Base-by-base conservation (phyloP, 2,329 filamentous ascomycete species). In the Xylaria arbuscula region DNA sequence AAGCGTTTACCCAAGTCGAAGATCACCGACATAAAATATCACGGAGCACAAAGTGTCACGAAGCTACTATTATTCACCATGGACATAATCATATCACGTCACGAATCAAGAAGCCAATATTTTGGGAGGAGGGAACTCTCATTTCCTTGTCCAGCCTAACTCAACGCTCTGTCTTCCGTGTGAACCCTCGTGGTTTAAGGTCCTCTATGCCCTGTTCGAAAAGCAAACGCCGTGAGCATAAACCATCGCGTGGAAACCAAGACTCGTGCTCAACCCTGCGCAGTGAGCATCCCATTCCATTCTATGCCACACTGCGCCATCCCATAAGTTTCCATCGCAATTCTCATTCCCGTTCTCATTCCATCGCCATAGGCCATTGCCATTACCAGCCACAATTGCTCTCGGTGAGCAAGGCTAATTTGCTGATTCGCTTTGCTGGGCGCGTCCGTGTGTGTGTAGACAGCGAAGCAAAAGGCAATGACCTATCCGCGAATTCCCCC, bases 181-280 rank as follows among this genome's bases (percentile, higher is more conserved):
- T 5, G 28, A 28, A 28, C 28, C 28, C 28, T 28, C 28, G 28
- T 28, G 3, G 28, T 5, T 28, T 5, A 28, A 3, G 5, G 2
- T 28, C 28, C 28, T 28, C 28, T 5, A 2, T 28, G 19, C 19
- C 7, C n/a, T 48, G 45, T 24, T 7, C 28, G 28, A 28, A 32
- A 3, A 2, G 22, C 11, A 7, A 51, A 32, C 22, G 13, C 4
- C 1, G 28, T 28, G 48, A 51, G 15, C 17, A 7, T 28, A 51
- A 51, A 28, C 48, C 48, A 51, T 51, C 48, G 48, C 48, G 48
- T 51, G 10, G 28, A 32, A 51, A 17, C n/a, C 48, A 51, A 28
- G 8, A 5, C 45, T n/a, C 8, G 19, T 32, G 11, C 48, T 15
- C 28, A 51, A 51, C 17, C 22, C 5, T 10, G n/a, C 17, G 50